Conservation (phyloP, 148 eudicot species). For the Agrostemma githago region DNA sequence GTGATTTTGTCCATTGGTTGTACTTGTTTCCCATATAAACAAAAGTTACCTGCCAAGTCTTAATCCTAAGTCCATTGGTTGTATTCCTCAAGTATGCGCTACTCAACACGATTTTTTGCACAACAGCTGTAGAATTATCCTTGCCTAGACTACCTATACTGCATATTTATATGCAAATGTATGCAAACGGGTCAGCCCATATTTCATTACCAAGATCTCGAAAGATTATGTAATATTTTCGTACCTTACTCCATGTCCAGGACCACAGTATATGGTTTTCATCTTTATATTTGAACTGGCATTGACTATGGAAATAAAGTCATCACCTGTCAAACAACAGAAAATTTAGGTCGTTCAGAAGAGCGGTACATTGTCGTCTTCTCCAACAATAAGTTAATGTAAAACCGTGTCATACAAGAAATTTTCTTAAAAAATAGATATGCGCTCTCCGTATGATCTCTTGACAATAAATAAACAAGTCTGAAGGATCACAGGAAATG, state of each 20-base stretch:
- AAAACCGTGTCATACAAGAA: too few species aligned
- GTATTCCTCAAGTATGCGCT: constrained; percentile 63
- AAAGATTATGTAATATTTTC: not conserved
- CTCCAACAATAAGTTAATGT: too few species aligned
- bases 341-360: not conserved
- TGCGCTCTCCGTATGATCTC: too few species aligned
- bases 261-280: constrained; percentile 88
- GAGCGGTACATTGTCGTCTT: too few species aligned
- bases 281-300: constrained; percentile 85
- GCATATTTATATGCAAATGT: constrained; percentile 14
- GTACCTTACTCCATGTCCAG: constrained; percentile 93
- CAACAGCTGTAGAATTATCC: constrained; percentile 70
- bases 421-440: too few species aligned
- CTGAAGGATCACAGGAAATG: not conserved
- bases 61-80: constrained; percentile 80
- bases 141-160: constrained; percentile 97
- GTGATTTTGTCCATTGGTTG: too few species aligned
- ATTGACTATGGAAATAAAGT: constrained; percentile 85
- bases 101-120: constrained; percentile 57
- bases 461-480: not conserved
- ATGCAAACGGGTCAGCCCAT: not conserved
- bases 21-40: too few species aligned
- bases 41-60: constrained; percentile 82
- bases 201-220: not conserved
- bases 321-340: constrained; percentile 64